Base-by-base conservation (phyloP, 257 asterid genomes). In the Datura wrightii region DNA sequence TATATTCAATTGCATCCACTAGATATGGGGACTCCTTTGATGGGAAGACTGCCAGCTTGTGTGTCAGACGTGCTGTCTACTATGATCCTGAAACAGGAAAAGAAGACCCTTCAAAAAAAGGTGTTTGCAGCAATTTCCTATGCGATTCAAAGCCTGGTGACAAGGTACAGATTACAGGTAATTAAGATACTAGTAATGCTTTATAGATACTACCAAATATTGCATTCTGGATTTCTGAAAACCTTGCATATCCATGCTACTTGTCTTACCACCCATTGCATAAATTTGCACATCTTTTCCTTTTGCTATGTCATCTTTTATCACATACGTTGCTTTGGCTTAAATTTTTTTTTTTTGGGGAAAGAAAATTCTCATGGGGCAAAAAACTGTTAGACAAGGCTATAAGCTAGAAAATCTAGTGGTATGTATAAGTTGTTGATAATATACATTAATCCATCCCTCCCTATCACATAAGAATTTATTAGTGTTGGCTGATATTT, bases 91-190 rank as follows among this genome's bases (percentile, higher is more conserved):
- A 94, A 86, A 96, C 97, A 19, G 97, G 97, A 52, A 91, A 93
- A 86, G 98, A 93, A 87, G 98, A 94, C 87, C 96, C 96, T 80
- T 90, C 94, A 7, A 94, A 92, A 83, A 89, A 96, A 0, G 98
- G 99, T 56, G 92, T 93, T 2, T 96, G 99, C 93, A 93, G 98
- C 90, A 94, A 96, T 78, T 96, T 91, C 52, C 90, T 96, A 16
- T 94, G 98, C 34, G 94, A 96, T 86, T 91, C 96, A 42, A 96
- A 92, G 90, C 98, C 97, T 10, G 98, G 97, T 10, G 99, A 96
- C 91, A 92, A 93, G 81, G 91, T 94, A 87, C 89, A 89, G 85
- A 92, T 96, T 87, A 87, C 98, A 74, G 97, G 97, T 39, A 39
- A 39, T 24, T 93, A 87, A 39, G 87, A 71, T 63, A 54, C 76